These are phyloP conservation scores for Pestalotiopsis fici DNA, from an alignment of 2,329 filamentous ascomycete genomes.

Conservation along the genomic window DNA sequence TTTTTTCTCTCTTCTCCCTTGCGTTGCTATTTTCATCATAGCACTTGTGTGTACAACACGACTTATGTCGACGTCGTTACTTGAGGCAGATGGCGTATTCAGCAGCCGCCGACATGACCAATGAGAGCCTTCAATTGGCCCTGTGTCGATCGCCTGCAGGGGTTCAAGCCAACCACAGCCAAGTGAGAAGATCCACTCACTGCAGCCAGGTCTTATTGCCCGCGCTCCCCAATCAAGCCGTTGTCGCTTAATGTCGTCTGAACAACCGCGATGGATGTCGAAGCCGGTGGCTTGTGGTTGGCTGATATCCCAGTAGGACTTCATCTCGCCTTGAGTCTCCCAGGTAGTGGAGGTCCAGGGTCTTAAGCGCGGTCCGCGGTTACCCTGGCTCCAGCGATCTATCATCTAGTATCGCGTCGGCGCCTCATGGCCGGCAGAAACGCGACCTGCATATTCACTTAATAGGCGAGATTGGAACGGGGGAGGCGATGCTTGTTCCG, in stretches of 20 bases:
- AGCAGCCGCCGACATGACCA: conserved; percentile 7
- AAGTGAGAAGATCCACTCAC: neutral
- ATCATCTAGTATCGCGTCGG: neutral
- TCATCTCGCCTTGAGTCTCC: conserved; percentile 6
- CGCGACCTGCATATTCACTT: neutral
- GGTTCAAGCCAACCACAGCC: neutral
- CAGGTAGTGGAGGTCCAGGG: conserved; percentile 17
- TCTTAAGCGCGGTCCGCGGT: conserved; percentile 31
- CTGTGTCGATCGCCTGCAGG: conserved; percentile 3
- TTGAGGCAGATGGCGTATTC: conserved; percentile 10
- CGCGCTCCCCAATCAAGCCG: conserved; percentile 9
- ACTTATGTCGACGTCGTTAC: neutral
- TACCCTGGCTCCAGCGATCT: neutral
- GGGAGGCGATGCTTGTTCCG: conserved; percentile 20
- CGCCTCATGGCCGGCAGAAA: conserved; percentile 2
- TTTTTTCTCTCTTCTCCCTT: too few relatives aligned
- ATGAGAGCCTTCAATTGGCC: neutral
- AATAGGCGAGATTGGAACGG: conserved; percentile 21
- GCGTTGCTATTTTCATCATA: conserved; percentile 13
- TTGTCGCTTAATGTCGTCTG: conserved; percentile 16
- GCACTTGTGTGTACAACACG: neutral
- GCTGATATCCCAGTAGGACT: conserved; percentile 13
- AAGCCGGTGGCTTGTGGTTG: conserved; percentile 28
- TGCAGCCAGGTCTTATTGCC: conserved; percentile 2
- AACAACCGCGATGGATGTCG: conserved; percentile 15